A percentile compares a stretch with the other conserved stretches of the same genome.
Evolutionary conservation across 2,329 filamentous ascomycete genomes (phyloP).

Genomic region (Colletotrichum higginsianum): DNA sequence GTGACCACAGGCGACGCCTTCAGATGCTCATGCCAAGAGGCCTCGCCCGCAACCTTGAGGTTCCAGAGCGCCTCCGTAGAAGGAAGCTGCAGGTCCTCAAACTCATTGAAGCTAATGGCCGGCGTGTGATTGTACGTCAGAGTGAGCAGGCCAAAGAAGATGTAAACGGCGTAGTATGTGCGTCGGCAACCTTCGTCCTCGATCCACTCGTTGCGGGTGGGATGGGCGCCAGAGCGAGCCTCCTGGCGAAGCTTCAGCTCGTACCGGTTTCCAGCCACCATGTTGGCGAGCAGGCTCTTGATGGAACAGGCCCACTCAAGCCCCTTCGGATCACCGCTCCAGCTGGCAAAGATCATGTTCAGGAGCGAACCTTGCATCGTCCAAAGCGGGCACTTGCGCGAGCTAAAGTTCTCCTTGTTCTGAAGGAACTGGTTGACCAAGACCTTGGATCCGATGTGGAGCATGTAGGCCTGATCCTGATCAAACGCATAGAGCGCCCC

Average conservation of each 20-base stretch:
- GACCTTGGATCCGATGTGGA: conserved; percentile 97
- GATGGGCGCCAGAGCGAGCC: conserved; percentile 81
- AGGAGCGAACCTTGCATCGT: conserved; percentile 97
- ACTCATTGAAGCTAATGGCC: conserved; percentile 98
- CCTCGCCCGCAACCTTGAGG: conserved; percentile 82
- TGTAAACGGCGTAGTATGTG: conserved; percentile 98
- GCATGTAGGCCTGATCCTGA: conserved; percentile 95
- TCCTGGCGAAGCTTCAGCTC: conserved; percentile 95
- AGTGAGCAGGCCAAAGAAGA: conserved; percentile 96
- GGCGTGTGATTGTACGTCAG: conserved; percentile 98
- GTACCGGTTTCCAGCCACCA: conserved; percentile 97
- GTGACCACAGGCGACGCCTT: conserved; percentile 81
- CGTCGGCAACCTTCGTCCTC: conserved; percentile 96
- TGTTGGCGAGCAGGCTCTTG: conserved; percentile 97
- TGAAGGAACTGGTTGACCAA: conserved; percentile 97
- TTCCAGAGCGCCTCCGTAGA: conserved; percentile 97
- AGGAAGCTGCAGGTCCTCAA: conserved; percentile 91
- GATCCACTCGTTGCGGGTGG: conserved; percentile 91
- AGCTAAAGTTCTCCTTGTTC: conserved; percentile 99
- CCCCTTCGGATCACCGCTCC: conserved; percentile 98
- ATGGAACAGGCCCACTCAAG: conserved; percentile 99
- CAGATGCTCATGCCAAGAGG: conserved; percentile 86
- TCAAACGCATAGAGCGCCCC: conserved; percentile 97
- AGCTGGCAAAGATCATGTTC: conserved; percentile 99
- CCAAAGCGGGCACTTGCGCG: conserved; percentile 96